phyloP scores from a whole-genome alignment of 2,329 filamentous ascomycete genomes.

The Clarireedia homoeocarpa region DNA sequence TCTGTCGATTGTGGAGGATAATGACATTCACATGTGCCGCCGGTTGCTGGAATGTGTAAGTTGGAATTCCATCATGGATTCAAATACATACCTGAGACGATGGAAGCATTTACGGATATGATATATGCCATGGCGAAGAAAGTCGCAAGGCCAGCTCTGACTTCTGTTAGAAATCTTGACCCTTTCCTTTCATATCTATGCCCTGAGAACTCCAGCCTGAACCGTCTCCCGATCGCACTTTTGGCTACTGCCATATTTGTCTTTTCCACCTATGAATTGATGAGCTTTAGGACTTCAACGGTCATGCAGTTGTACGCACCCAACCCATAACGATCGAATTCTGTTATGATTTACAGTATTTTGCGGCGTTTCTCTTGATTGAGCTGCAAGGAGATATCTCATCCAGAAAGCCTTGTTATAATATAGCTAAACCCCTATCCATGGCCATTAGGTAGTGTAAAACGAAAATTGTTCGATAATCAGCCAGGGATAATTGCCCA shows the following conservation, averaged over 20 bases:
- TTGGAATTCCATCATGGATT: neutral
- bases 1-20: slow-evolving; percentile 9
- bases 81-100: slow-evolving; percentile 29
- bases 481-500: neutral
- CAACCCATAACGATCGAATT: slow-evolving; percentile 22
- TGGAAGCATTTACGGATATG: slow-evolving; percentile 53
- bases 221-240: slow-evolving; percentile 62
- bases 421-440: neutral
- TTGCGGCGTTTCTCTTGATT: neutral
- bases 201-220: slow-evolving; percentile 73
- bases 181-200: slow-evolving; percentile 51
- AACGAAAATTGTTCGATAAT: neutral
- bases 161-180: slow-evolving; percentile 73
- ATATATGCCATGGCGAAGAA: slow-evolving; percentile 65
- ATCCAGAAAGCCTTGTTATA: neutral
- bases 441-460: neutral
- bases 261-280: slow-evolving; percentile 47
- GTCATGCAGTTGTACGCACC: slow-evolving; percentile 15
- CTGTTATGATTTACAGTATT: neutral
- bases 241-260: slow-evolving; percentile 45
- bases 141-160: slow-evolving; percentile 74
- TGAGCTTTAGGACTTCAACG: slow-evolving; percentile 24
- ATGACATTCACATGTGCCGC: slow-evolving; percentile 16
- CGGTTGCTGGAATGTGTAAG: slow-evolving; percentile 13
- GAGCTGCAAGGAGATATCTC: neutral